Evolutionary conservation across 164 flowering plant genomes (phyloP).

Genomic region (Liriodendron chinense): DNA sequence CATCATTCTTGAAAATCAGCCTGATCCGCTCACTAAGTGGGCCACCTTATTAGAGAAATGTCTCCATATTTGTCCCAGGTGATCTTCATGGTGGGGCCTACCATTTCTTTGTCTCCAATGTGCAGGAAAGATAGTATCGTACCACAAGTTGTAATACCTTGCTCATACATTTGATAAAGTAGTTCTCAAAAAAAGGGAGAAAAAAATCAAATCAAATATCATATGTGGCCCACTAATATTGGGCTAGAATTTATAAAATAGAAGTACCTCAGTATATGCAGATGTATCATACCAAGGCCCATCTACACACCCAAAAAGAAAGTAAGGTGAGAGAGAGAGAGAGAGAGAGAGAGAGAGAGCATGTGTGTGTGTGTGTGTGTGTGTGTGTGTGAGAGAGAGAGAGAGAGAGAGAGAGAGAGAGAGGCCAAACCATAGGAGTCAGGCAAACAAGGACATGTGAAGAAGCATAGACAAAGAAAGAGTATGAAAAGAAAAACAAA

Average conservation of each 20-base stretch:
- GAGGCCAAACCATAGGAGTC: background rate
- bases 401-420: constrained; percentile 7
- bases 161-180: background rate
- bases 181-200: background rate
- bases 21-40: too few species aligned
- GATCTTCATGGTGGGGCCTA: background rate
- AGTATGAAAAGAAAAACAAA: background rate
- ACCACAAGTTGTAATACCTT: background rate
- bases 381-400: too few species aligned
- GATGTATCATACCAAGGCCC: constrained; percentile 69
- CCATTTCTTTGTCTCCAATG: background rate
- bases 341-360: background rate
- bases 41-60: too few species aligned
- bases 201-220: background rate
- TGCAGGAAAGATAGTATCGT: too few species aligned
- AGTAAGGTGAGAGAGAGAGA: background rate
- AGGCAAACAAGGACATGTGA: background rate
- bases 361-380: too few species aligned
- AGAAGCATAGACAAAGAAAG: background rate
- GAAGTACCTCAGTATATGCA: constrained; percentile 70
- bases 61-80: background rate
- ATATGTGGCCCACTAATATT: background rate
- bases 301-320: constrained; percentile 30
- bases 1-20: too few species aligned
- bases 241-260: background rate